phyloP scores from a whole-genome alignment of 225 moss, liverwort and hornwort genomes.

The Bryoerythrophyllum caledonicum region DNA sequence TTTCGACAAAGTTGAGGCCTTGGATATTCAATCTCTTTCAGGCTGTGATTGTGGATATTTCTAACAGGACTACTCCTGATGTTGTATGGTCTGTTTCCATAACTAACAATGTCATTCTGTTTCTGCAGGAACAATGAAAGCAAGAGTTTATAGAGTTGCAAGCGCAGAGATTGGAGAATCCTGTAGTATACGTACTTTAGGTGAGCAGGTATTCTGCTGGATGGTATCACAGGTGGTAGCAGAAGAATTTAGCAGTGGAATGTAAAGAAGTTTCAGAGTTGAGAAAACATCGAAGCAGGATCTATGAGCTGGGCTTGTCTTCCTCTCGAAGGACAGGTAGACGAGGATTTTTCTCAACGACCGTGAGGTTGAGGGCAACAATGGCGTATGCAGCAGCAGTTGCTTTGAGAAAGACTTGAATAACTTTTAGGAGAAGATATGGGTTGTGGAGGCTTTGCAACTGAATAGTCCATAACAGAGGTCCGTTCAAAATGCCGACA shows the following conservation, averaged over 20 bases:
- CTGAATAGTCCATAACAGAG: constrained; percentile 25
- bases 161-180: constrained; percentile 23
- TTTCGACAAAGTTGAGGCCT: constrained; percentile 18
- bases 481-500: constrained; percentile 47
- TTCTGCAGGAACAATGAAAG: constrained; percentile 38
- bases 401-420: constrained; percentile 16
- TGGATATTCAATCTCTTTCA: constrained; percentile 23
- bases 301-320: constrained; percentile 27
- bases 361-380: not conserved
- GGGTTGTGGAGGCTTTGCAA: constrained; percentile 30
- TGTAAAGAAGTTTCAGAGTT: not conserved
- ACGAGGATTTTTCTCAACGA: constrained; percentile 11
- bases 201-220: constrained; percentile 23
- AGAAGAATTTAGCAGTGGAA: constrained; percentile 14
- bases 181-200: constrained; percentile 24
- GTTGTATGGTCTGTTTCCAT: constrained; percentile 8
- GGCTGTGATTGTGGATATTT: constrained; percentile 19
- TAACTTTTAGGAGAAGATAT: constrained; percentile 22
- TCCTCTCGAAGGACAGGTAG: constrained; percentile 14
- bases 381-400: constrained; percentile 21
- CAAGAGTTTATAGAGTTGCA: constrained; percentile 19
- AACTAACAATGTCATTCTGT: constrained; percentile 1
- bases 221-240: constrained; percentile 19
- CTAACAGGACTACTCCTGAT: constrained; percentile 10
- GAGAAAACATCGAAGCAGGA: constrained; percentile 1